phyloP scores from a whole-genome alignment of 192 early-diverging fungal genomes.

The Coemansia sp. region DNA sequence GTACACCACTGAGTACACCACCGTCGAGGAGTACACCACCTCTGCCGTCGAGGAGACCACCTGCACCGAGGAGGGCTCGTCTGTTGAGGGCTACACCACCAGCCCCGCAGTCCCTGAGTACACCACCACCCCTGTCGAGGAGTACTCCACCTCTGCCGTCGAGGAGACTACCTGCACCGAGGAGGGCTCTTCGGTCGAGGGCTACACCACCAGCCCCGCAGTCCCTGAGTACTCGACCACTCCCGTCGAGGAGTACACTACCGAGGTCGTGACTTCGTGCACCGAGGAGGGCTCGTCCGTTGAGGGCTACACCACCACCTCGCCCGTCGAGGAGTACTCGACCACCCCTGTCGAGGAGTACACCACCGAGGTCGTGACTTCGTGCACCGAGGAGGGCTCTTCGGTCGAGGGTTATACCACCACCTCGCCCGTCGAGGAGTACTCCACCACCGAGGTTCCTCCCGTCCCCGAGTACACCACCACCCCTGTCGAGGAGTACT shows the following conservation, averaged over 20 bases:
- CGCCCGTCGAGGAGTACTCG: neutral
- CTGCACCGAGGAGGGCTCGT: no score
- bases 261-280: neutral
- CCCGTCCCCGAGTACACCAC: no score
- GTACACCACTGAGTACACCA: neutral
- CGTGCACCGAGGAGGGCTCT: no score
- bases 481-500: no score
- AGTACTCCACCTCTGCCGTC: conserved; percentile 7
- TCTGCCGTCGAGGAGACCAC: no score
- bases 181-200: neutral
- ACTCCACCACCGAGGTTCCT: no score
- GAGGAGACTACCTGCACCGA: conserved; percentile 2
- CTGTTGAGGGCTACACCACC: conserved; percentile 1
- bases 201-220: neutral
- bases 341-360: no score
- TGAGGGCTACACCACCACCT: conserved; percentile 8
- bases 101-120: conserved; percentile 13
- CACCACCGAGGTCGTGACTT: no score
- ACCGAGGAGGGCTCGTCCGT: conserved; percentile 4
- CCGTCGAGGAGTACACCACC: conserved; percentile 1
- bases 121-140: conserved; percentile 7
- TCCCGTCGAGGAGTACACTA: conserved; percentile 1
- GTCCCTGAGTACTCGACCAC: neutral
- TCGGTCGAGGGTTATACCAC: no score
- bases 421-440: no score